Evolutionary conservation across 1,284 basidiomycete genomes (phyloP), one percentile per base, ranked within the genome.

Genomic region (Apiotrichum domesticum): DNA sequence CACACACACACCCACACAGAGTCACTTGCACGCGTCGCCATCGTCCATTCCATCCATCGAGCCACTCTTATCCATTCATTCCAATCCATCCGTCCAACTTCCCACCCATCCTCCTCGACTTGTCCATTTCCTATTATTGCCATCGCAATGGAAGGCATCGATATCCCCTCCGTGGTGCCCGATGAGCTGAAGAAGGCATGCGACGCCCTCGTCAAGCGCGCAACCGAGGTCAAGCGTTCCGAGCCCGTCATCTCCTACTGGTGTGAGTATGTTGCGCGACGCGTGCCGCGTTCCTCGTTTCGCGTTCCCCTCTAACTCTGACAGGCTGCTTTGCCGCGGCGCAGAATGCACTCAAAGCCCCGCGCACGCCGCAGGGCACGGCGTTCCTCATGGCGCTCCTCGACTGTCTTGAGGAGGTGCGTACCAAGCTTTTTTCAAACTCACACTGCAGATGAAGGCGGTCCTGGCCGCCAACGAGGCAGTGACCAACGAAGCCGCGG

Each of bases 191-290:
- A 81, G 62, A 62, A 83, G 15, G 80, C 88, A 34, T 72, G 71
- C 57, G 74, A 84, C 7, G 87, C 91, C 3, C 94, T 85, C 72
- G 80, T 98, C n/a, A 90, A 91, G 70, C 84, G 94, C 50, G 89
- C 93, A 0, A 85, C 88, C 51, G 95, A 98, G 73, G 81, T 96
- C 59, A 83, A 82, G 52, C 78, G 79, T 13, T 85, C 87, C 57
- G 92, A 98, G 65, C 88, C 90, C 3, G 80, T 93, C 51, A 85
- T 98, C 63, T 82, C 90, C 1, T 98, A 98, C 74, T 98, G 94
- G 94, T 94, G 93, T 90, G 78, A 66, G 87, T 79, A 6, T n/a
- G n/a, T 33, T n/a, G 7, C 37, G 37, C 37, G 7, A 13, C 37
- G 39, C 13, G 29, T 10, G 14, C 13, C 46, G 7, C 35, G 10